Evolutionary conservation across 176 grass and related monocot genomes (phyloP), one percentile per base, ranked within the genome.

Genomic region (Triticum timopheevii): DNA sequence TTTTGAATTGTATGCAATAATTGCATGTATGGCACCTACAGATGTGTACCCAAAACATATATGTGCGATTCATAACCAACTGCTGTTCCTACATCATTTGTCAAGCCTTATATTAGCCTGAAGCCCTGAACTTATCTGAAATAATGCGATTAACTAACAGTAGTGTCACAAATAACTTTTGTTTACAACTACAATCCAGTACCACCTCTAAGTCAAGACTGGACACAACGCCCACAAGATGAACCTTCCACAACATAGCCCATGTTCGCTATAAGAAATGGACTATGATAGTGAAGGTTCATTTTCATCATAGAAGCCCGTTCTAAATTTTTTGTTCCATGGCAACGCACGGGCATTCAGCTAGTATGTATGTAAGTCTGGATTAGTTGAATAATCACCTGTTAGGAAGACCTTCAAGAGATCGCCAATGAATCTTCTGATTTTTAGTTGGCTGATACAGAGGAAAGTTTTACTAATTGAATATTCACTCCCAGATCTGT

Each of bases 351-450:
- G 5, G 50, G 16, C 16, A 19, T 54, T 54, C 50, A 54, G 50
- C 7, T 59, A 22, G 7, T 59, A 85, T 80, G 7, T 20, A 78
- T 50, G 17, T 62, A 80, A 28, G n/a, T 76, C 15, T 27, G 45
- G 12, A 39, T 54, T 20, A 39, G 1, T 35, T 10, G 15, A 63
- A 64, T 28, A 70, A 10, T 45, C 73, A 98, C 97, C 97, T 96
- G 80, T 99, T 99, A 58, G 87, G 87, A 91, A 99, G 90, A 80
- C 97, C 97, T 91, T 99, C 94, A 74, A 99, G 90, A 73, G 97
- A 99, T 19, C 97, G 70, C 97, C 97, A 99, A 69, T 99, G 97
- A 27, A 99, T 99, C 81, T 99, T 99, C 87, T 99, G 97, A 77
- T 99, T 94, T 88, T 91, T 92, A 80, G 69, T 96, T 40, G 97